Base-by-base conservation (phyloP, 169 alveolate species). In the Sarcocystis neurona region DNA sequence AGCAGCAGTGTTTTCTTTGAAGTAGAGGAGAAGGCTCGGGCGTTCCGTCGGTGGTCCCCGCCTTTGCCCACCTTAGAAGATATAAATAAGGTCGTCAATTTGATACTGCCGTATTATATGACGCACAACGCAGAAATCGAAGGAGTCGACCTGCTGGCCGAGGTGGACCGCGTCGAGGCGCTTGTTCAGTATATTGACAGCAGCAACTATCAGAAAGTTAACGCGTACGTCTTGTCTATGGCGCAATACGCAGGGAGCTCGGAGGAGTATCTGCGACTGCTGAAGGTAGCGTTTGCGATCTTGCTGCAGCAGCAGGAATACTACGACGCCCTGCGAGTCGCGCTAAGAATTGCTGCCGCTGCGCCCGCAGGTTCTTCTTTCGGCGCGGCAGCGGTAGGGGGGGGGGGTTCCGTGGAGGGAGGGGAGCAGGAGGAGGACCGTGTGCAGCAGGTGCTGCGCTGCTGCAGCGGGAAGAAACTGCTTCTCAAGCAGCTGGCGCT, bases 61-160 rank as follows among this genome's bases (percentile, higher is more conserved):
- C 78, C 91, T 30, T 72, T 87, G 37, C 91, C 91, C 41, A 77
- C 79, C 41, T 91, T 60, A 53, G 75, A 70, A 66, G 79, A 70
- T 75, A 82, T 89, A 63, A 79, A 79, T 58, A 60, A 92, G 60
- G 74, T 96, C 30, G 98, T 95, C 58, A 92, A 91, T 70, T 88
- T 90, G 43, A 93, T 96, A 60, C 95, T 94, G 34, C 98, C 98
- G 30, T 96, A 92, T 91, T 95, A 94, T 79, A 94, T 96, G 85
- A 93, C 94, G 79, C 96, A 96, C 90, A 95, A 94, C 88, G 94
- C 97, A 53, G 97, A 95, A 87, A 91, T 92, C 72, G 97, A 94
- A 84, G 98, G 96, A 30, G 93, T 96, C 44, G 98, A 96, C 77
- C 72, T 96, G 89, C 90, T 96, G 37, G 90, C 95, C 15, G 98